A percentile compares a stretch with the other conserved stretches of the same genome.
Conservation (phyloP, 345 rosid species). For the Bretschneidera sinensis region DNA sequence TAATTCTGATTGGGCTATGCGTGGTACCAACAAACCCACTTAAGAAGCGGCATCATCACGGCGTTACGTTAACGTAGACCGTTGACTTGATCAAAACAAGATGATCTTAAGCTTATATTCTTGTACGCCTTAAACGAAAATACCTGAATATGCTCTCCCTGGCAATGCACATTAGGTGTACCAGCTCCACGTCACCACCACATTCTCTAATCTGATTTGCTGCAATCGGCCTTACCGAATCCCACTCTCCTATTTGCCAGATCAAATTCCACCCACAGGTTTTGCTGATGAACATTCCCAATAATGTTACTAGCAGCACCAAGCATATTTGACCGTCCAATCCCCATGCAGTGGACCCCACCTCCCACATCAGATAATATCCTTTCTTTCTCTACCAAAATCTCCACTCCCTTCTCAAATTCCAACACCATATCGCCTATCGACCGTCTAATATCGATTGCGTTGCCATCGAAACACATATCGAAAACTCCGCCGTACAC, state of each 20-base stretch:
- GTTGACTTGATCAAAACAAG: neutral
- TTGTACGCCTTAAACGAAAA: neutral
- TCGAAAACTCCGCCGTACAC: conserved; percentile 60
- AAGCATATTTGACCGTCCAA: conserved; percentile 72
- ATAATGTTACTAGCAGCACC: conserved; percentile 74
- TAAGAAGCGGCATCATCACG: no score
- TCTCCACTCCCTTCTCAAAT: conserved; percentile 63
- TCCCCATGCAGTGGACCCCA: conserved; percentile 72
- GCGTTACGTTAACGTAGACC: neutral
- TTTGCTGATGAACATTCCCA: conserved; percentile 86
- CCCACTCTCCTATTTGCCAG: conserved; percentile 50
- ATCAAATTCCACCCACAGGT: conserved; percentile 89
- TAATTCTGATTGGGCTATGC: neutral
- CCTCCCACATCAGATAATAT: conserved; percentile 48
- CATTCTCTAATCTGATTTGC: conserved; percentile 17
- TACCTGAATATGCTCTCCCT: no score
- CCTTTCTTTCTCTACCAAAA: conserved; percentile 42
- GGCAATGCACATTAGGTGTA: no score
- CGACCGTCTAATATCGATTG: conserved; percentile 43
- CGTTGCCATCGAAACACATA: conserved; percentile 64
- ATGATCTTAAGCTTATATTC: no score
- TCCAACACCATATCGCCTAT: conserved; percentile 68
- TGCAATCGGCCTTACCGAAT: conserved; percentile 54
- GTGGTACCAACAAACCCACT: neutral
- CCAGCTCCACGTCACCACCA: no score